Evolutionary conservation across 257 asterid genomes (phyloP), one percentile per base, ranked within the genome.

Genomic region (Misopates orontium): DNA sequence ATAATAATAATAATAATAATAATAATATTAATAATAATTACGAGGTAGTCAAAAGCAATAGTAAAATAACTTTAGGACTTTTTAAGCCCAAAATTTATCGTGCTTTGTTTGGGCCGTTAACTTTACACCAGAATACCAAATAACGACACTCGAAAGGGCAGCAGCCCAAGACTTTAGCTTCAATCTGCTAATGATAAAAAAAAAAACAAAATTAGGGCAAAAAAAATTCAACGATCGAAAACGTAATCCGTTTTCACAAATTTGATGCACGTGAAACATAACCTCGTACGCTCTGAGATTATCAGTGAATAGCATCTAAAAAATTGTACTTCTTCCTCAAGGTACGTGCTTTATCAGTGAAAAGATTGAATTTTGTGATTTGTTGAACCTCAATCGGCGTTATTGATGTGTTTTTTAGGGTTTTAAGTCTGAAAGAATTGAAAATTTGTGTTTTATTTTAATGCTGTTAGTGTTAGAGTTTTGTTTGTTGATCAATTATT

Each of bases 121-220:
- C 14, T 22, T 18, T 19, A 4, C 6, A 15, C n/a, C 23, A 41
- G 17, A 1, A 7, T 6, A 48, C 21, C 4, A 0, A 13, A n/a
- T n/a, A n/a, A n/a, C n/a, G n/a, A n/a, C n/a, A n/a, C n/a, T n/a
- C 12, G 50, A 16, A 40, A 4, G 54, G 21, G 13, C 10, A 16
- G 45, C 25, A 67, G 56, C 69, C 64, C 69, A 42, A 6, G 12
- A 17, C 39, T 4, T 40, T 47, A 2, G 31, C 61, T 28, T 10
- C 66, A 18, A 15, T 56, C 42, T 31, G 71, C 45, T 50, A 28
- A 31, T 5, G 2, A 8, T 7, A 28, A 2, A 28, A 28, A 3
- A n/a, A 11, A 50, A 32, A 50, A 31, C 45, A 60, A 74, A 77
- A 45, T 77, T 77, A 77, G 75, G 78, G 82, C 82, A 68, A 47